These are phyloP conservation scores for Neoarthrinium moseri DNA, from an alignment of 2,329 filamentous ascomycete genomes.

Conservation along the genomic window DNA sequence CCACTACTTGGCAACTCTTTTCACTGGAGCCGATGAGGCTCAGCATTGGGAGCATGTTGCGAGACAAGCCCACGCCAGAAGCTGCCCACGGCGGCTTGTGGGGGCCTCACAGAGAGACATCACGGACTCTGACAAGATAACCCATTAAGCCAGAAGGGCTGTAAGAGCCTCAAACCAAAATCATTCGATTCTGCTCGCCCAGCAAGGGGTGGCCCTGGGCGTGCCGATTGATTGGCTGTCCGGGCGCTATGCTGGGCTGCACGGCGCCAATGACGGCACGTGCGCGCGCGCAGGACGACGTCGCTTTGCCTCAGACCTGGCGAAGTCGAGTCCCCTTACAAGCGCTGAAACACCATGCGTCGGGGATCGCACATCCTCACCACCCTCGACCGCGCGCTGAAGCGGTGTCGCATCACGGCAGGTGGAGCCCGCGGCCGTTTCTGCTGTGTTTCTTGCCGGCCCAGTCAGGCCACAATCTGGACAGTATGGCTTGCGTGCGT, in stretches of 20 bases:
- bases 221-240: constrained; percentile 1
- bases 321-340: constrained; percentile 1
- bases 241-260: background rate
- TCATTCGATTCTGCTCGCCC: constrained; percentile 7
- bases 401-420: constrained; percentile 10
- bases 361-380: constrained; percentile 2
- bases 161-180: constrained; percentile 9
- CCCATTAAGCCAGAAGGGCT: no score
- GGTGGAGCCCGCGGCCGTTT: constrained; percentile 18
- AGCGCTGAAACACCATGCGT: constrained; percentile 10
- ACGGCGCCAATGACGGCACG: background rate
- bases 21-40: constrained; percentile 3
- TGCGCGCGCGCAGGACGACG: background rate
- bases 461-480: constrained; percentile 2
- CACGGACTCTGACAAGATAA: background rate
- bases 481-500: no score
- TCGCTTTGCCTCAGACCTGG: constrained; percentile 1
- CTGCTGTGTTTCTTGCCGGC: constrained; percentile 20
- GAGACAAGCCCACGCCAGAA: no score
- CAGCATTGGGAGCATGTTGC: no score
- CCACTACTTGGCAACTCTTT: constrained; percentile 7
- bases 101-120: background rate
- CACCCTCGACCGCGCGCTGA: constrained; percentile 7
- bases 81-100: background rate
- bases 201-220: background rate